Conservation (phyloP, 441 rosid species). For the Theobroma grandiflorum region DNA sequence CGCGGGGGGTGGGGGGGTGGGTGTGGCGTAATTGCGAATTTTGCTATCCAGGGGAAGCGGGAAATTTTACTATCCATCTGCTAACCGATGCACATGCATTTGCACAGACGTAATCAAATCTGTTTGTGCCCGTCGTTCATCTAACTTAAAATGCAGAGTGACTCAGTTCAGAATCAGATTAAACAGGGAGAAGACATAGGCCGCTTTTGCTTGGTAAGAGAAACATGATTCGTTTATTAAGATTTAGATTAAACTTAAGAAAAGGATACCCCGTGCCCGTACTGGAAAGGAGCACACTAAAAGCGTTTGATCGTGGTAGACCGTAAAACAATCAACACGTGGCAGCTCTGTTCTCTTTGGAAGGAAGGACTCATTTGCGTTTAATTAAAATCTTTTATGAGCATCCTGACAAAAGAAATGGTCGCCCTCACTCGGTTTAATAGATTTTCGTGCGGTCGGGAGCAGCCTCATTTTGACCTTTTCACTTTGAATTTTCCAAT, state of each 20-base stretch:
- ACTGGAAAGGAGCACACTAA: not conserved
- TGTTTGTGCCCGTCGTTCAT: no score
- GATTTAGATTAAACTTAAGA: not conserved
- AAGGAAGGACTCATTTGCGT: not conserved
- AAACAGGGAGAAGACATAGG: no score
- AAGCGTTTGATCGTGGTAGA: not conserved
- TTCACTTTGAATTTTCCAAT: not conserved
- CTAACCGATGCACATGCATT: no score
- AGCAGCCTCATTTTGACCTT: not conserved
- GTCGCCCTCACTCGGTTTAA: not conserved
- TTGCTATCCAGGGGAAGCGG: no score
- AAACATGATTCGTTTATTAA: no score
- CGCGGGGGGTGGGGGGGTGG: no score
- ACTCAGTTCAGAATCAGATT: no score
- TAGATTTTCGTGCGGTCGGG: not conserved
- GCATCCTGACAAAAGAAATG: slow-evolving; percentile 4
- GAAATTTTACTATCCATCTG: no score
- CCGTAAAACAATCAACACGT: slow-evolving; percentile 18
- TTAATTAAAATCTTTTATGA: not conserved
- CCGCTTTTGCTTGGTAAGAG: no score
- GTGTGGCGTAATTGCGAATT: no score
- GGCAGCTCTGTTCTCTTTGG: slow-evolving; percentile 4
- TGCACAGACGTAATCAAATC: no score
- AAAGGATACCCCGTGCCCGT: not conserved
- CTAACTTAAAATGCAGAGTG: no score